Percentiles rank a stretch among this genome's conserved stretches.
Conservation (phyloP, 1,139 yeast genomes). For the Blastobotrys illinoisensis region DNA sequence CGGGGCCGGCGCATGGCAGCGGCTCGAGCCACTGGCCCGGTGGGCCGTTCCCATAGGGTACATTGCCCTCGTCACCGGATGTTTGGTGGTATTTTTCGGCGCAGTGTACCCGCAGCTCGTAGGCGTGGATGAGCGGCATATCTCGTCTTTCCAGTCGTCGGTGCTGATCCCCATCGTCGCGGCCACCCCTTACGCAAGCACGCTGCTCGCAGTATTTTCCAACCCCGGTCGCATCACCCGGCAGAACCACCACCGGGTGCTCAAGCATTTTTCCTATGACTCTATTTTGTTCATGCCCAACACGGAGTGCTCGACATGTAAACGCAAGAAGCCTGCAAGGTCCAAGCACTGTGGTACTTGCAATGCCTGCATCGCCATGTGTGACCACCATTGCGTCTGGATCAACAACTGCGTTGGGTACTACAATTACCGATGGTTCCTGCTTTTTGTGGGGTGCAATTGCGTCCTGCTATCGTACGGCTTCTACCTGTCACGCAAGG, state of each 20-base stretch:
- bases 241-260: slow-evolving; percentile 25
- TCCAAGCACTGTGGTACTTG: slow-evolving; percentile 86
- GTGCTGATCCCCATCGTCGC: slow-evolving; percentile 27
- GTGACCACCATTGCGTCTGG: slow-evolving; percentile 97
- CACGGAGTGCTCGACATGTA: slow-evolving; percentile 54
- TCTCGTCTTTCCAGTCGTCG: slow-evolving; percentile 8
- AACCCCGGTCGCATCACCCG: slow-evolving; percentile 50
- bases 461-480: slow-evolving; percentile 59
- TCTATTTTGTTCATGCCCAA: slow-evolving; percentile 51
- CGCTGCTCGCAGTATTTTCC: slow-evolving; percentile 44
- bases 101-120: slow-evolving; percentile 37
- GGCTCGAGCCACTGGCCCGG: slow-evolving; percentile 10
- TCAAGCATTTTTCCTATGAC: slow-evolving; percentile 43
- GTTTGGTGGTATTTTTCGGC: slow-evolving; percentile 44
- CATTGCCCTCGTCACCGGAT: slow-evolving; percentile 39
- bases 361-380: slow-evolving; percentile 55
- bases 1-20: not conserved
- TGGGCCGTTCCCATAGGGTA: slow-evolving; percentile 49
- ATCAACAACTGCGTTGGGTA: slow-evolving; percentile 84
- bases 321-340: slow-evolving; percentile 69
- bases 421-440: slow-evolving; percentile 67
- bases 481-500: slow-evolving; percentile 38
- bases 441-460: slow-evolving; percentile 54
- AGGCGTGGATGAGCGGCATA: slow-evolving; percentile 2
- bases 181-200: slow-evolving; percentile 37